Evolutionary conservation across 169 alveolate species (phyloP).

Genomic region (Plasmodium coatneyi): DNA sequence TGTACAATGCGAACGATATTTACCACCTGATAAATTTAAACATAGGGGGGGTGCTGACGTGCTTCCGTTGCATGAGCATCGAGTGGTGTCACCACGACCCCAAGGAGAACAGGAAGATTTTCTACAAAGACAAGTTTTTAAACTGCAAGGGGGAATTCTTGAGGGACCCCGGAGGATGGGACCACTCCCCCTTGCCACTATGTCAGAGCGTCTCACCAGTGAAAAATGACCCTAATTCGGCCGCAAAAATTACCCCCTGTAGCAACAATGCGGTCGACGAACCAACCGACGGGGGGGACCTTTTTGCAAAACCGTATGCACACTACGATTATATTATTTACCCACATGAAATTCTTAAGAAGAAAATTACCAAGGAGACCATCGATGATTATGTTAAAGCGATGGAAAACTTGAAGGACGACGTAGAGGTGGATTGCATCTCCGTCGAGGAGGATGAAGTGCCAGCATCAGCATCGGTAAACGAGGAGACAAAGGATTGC

Average conservation of each 20-base stretch:
- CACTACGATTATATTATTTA: conserved; percentile 38
- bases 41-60: conserved; percentile 65
- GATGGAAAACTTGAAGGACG: conserved; percentile 8
- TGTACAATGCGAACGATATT: conserved; percentile 48
- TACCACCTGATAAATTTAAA: conserved; percentile 34
- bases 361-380: background rate
- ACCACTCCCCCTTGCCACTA: background rate
- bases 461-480: background rate
- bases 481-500: background rate
- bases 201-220: background rate
- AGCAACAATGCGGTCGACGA: background rate
- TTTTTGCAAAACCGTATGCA: background rate
- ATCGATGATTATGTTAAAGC: conserved; percentile 42
- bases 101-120: conserved; percentile 2
- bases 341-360: conserved; percentile 23
- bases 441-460: background rate
- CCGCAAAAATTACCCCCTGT: background rate
- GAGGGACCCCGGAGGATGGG: background rate
- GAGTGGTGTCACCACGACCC: conserved; percentile 38
- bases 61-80: conserved; percentile 43
- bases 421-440: background rate
- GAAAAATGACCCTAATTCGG: background rate
- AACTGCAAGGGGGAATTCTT: conserved; percentile 9
- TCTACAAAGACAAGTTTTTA: conserved; percentile 39
- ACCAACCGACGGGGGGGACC: background rate